phyloP scores from a whole-genome alignment of 352 stramenopile species.

The Phytophthora vignae region DNA sequence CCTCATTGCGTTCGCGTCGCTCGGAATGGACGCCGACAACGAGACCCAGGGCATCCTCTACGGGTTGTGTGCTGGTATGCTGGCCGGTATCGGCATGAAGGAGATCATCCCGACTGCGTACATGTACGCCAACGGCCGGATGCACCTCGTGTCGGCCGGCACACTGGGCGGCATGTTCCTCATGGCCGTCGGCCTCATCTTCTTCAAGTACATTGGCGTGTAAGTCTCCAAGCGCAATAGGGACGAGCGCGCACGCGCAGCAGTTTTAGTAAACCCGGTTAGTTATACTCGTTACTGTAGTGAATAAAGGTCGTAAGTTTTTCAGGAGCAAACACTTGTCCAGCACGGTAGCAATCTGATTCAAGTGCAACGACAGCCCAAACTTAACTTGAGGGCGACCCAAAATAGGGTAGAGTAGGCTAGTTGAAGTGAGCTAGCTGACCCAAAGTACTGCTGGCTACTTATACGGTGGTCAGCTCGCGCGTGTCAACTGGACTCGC shows the following conservation, averaged over 20 bases:
- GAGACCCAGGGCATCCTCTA: constrained; percentile 91
- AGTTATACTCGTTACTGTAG: constrained; percentile 10
- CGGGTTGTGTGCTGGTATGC: constrained; percentile 94
- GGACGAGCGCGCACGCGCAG: not conserved
- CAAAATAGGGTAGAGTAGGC: not conserved
- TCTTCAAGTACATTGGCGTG: constrained; percentile 85
- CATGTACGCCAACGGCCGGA: constrained; percentile 89
- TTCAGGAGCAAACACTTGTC: not conserved
- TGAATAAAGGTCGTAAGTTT: constrained; percentile 23
- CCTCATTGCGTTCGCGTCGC: constrained; percentile 86
- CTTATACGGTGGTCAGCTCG: constrained; percentile 12
- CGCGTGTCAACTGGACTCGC: constrained; percentile 11
- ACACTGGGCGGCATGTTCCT: constrained; percentile 88
- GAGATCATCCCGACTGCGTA: constrained; percentile 94
- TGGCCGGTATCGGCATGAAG: constrained; percentile 92
- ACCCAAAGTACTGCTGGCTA: not conserved
- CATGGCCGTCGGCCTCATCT: constrained; percentile 89
- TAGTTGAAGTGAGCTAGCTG: not conserved
- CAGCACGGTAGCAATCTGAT: not conserved
- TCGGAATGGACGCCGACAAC: constrained; percentile 79
- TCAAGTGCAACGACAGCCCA: not conserved
- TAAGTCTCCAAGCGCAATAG: constrained; percentile 20
- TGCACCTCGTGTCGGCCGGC: constrained; percentile 83
- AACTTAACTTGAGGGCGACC: not conserved
- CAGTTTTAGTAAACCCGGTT: constrained; percentile 21